A percentile compares a stretch with the other conserved stretches of the same genome.
phyloP scores from a whole-genome alignment of 2,329 filamentous ascomycete genomes.

The Colletotrichum tropicicola region DNA sequence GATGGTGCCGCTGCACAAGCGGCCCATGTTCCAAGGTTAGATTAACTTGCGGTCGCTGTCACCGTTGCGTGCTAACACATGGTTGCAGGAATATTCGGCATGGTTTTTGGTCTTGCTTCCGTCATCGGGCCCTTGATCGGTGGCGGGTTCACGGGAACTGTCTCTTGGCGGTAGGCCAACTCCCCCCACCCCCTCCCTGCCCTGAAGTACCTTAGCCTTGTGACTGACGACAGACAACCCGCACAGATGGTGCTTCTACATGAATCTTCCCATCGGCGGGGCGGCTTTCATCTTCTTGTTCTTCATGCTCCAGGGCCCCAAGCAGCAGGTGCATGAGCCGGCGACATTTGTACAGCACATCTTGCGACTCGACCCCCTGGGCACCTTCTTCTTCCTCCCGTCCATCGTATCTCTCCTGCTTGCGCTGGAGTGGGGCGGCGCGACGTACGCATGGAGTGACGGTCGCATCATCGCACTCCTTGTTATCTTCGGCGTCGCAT shows the following conservation, averaged over 20 bases:
- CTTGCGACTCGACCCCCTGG: constrained; percentile 65
- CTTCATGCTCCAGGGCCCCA: constrained; percentile 56
- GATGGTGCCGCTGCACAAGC: constrained; percentile 67
- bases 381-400: constrained; percentile 68
- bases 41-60: not conserved
- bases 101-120: constrained; percentile 63
- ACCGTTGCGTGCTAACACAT: not conserved
- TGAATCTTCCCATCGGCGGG: constrained; percentile 65
- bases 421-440: constrained; percentile 71
- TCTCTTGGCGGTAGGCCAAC: constrained; percentile 55
- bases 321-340: constrained; percentile 36
- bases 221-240: too few species aligned
- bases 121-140: constrained; percentile 63
- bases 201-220: too few species aligned
- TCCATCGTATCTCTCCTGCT: constrained; percentile 67
- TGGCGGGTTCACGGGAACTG: constrained; percentile 58
- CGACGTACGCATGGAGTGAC: constrained; percentile 59
- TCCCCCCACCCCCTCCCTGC: too few species aligned
- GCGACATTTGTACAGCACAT: constrained; percentile 51
- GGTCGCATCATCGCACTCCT: constrained; percentile 65
- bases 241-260: constrained; percentile 64
- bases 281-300: constrained; percentile 58
- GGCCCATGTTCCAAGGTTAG: constrained; percentile 64
- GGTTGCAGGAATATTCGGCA: constrained; percentile 56
- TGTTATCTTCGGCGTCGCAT: constrained; percentile 56